These are phyloP conservation scores for Prunus padus DNA, from an alignment of 306 rosid genomes.

Conservation along the genomic window DNA sequence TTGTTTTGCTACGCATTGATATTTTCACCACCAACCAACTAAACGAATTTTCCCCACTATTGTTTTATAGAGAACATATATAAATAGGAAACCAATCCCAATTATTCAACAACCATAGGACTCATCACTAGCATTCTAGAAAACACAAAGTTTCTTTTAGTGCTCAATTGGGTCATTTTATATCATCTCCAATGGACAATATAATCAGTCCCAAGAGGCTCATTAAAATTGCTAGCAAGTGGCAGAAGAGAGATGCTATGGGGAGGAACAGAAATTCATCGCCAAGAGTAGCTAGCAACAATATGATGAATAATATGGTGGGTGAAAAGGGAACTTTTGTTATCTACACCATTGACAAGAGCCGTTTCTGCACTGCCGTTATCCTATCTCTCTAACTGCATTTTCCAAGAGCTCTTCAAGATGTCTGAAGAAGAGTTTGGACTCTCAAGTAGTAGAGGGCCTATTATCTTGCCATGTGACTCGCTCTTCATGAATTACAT, in stretches of 20 bases:
- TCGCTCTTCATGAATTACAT: neutral
- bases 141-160: too few relatives aligned
- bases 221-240: neutral
- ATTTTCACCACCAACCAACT: too few relatives aligned
- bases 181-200: neutral
- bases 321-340: neutral
- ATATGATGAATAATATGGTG: neutral
- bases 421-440: neutral
- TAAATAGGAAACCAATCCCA: too few relatives aligned
- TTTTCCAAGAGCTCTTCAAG: conserved; percentile 1
- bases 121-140: too few relatives aligned
- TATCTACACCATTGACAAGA: neutral
- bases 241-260: neutral
- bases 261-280: neutral
- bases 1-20: too few relatives aligned
- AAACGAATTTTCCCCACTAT: too few relatives aligned
- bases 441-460: neutral
- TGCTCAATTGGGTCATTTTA: too few relatives aligned
- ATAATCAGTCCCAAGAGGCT: neutral
- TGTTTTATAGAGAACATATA: too few relatives aligned
- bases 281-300: neutral
- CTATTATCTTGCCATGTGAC: neutral
- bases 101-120: too few relatives aligned
- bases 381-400: neutral
- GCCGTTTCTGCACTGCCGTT: neutral